Conservation (phyloP, 1,284 basidiomycete genomes). For the Ganoderma boninense region DNA sequence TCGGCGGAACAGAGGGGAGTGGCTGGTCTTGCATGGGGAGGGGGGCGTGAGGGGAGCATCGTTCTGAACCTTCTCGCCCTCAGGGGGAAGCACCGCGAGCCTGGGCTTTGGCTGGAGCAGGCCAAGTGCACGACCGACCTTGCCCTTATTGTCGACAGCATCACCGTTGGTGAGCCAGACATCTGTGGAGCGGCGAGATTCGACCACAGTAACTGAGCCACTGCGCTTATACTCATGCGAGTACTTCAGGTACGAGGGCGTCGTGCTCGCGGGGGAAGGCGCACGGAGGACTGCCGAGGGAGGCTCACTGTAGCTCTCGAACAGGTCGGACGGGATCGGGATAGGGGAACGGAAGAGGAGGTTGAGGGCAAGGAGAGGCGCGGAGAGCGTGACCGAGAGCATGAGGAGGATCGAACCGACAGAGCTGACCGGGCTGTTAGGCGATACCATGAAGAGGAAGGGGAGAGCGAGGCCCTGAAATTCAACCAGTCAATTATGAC, state of each 20-base stretch:
- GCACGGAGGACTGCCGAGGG: conserved; percentile 52
- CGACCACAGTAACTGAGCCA: conserved; percentile 69
- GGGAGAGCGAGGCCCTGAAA: conserved; percentile 63
- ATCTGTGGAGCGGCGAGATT: conserved; percentile 73
- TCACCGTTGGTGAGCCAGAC: conserved; percentile 75
- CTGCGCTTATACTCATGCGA: conserved; percentile 69
- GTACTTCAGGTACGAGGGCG: conserved; percentile 45
- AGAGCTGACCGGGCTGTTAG: conserved; percentile 46
- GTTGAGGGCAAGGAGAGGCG: conserved; percentile 69
- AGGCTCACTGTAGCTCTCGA: conserved; percentile 57
- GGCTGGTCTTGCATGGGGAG: conserved; percentile 45
- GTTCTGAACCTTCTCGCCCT: conserved; percentile 52
- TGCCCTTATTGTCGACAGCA: conserved; percentile 68
- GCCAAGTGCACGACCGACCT: conserved; percentile 63
- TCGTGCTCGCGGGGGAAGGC: conserved; percentile 50
- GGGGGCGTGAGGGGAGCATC: conserved; percentile 45
- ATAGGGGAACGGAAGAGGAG: conserved; percentile 65
- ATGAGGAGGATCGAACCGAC: conserved; percentile 58
- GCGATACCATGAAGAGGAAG: conserved; percentile 59
- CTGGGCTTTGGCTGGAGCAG: conserved; percentile 69
- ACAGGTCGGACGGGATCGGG: conserved; percentile 70
- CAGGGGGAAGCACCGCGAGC: conserved; percentile 68
- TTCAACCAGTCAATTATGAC: conserved; percentile 18
- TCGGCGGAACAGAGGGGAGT: conserved; percentile 47
- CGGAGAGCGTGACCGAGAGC: conserved; percentile 69